These are phyloP conservation scores for Apodospora peruviana DNA, from an alignment of 495 filamentous ascomycete species.

Conservation along the genomic window DNA sequence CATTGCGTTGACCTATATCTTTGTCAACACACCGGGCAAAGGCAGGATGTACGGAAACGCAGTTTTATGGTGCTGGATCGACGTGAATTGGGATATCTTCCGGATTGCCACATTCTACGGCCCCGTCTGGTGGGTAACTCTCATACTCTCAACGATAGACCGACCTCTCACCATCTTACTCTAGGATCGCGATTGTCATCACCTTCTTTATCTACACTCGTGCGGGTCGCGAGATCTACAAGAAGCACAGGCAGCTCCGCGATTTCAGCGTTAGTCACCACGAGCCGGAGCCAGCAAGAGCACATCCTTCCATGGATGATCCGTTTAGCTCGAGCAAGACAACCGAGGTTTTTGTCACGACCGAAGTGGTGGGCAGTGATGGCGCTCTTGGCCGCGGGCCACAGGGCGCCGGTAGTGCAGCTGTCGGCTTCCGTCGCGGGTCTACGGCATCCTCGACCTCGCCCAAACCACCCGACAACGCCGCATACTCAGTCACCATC, in stretches of 20 bases:
- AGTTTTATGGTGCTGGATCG: slow-evolving; percentile 81
- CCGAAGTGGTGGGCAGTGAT: slow-evolving; percentile 26
- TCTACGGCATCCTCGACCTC: slow-evolving; percentile 2
- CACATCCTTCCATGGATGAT: slow-evolving; percentile 31
- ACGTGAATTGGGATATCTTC: slow-evolving; percentile 59
- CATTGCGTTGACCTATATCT: slow-evolving; percentile 62
- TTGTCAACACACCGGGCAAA: slow-evolving; percentile 44
- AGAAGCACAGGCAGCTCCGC: slow-evolving; percentile 42
- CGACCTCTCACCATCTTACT: neutral
- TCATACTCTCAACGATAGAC: neutral
- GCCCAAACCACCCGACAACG: slow-evolving; percentile 16
- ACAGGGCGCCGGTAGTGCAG: slow-evolving; percentile 8
- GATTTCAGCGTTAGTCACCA: slow-evolving; percentile 35
- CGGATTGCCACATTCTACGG: slow-evolving; percentile 77
- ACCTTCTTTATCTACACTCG: slow-evolving; percentile 71
- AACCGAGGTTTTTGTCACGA: slow-evolving; percentile 50
- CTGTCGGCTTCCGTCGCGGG: slow-evolving; percentile 7
- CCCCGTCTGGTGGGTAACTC: slow-evolving; percentile 62
- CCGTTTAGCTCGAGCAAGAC: slow-evolving; percentile 51
- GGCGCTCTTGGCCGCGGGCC: slow-evolving; percentile 17
- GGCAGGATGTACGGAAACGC: slow-evolving; percentile 71
- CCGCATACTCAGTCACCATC: slow-evolving; percentile 43
- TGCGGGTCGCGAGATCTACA: slow-evolving; percentile 66
- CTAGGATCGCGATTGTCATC: slow-evolving; percentile 55
- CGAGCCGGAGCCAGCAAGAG: slow-evolving; percentile 34